phyloP scores from a whole-genome alignment of 306 rosid genomes.

The Glycyrrhiza uralensis region DNA sequence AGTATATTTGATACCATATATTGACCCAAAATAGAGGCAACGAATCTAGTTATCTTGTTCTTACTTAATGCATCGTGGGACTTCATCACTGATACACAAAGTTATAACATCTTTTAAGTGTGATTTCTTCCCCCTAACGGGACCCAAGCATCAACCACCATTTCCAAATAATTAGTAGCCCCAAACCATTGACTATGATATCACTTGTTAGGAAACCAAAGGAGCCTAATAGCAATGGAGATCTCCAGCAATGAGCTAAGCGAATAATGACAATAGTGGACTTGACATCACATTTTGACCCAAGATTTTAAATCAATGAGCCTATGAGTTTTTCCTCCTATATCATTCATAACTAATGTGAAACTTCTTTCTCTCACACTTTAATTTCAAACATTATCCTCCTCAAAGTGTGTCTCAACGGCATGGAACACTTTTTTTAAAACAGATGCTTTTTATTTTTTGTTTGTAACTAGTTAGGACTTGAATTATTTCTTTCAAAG shows the following conservation, averaged over 20 bases:
- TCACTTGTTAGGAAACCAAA: no score
- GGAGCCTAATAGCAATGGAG: not conserved
- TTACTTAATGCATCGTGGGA: no score
- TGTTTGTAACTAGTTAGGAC: conserved; percentile 2
- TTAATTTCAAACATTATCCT: not conserved
- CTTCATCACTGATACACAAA: no score
- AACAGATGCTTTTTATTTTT: not conserved
- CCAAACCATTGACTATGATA: no score
- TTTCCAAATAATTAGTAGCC: no score
- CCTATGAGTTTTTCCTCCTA: not conserved
- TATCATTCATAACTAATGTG: not conserved
- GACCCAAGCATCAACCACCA: no score
- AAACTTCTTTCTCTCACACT: not conserved
- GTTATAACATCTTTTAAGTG: no score
- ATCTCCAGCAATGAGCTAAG: not conserved
- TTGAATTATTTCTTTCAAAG: conserved; percentile 11
- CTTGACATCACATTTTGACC: not conserved
- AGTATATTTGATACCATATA: not conserved
- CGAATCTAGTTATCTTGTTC: no score
- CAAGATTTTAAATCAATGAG: not conserved
- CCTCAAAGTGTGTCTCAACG: not conserved
- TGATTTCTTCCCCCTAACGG: no score
- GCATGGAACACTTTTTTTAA: not conserved
- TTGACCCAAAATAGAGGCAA: not conserved
- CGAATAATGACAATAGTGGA: not conserved